A percentile compares a stretch with the other conserved stretches of the same genome.
Evolutionary conservation across 768 basidiomycete species (phyloP).

Genomic region (Basidioascus undulatus): DNA sequence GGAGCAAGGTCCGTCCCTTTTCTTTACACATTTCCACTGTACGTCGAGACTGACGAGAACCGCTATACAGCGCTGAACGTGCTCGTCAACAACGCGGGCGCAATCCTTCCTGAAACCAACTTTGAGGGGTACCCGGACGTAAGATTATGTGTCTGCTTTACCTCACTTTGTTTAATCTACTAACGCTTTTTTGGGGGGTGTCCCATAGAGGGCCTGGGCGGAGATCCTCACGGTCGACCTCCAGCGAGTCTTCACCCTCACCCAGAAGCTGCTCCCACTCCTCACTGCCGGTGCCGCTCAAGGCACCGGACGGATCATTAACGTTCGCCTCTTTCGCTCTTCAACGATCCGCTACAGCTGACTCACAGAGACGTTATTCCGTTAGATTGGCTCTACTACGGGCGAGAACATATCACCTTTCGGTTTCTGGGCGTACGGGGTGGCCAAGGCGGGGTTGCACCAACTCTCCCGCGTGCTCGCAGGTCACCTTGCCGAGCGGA

Average conservation of each 20-base stretch:
- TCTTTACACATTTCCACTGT: no score
- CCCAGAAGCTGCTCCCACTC: conserved; percentile 35
- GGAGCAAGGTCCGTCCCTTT: conserved; percentile 27
- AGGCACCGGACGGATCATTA: no score
- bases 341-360: no score
- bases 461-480: conserved; percentile 37
- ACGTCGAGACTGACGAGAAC: no score
- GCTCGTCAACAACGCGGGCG: conserved; percentile 14
- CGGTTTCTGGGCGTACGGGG: conserved; percentile 42
- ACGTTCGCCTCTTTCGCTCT: no score
- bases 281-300: conserved; percentile 29
- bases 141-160: no score
- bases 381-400: no score
- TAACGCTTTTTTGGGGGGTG: no score
- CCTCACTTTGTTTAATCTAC: no score
- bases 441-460: conserved; percentile 37
- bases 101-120: no score
- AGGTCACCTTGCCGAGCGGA: conserved; percentile 30
- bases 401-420: no score
- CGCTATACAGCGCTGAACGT: conserved; percentile 9
- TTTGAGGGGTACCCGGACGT: conserved; percentile 24
- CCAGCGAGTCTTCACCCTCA: conserved; percentile 39
- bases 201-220: conserved; percentile 32
- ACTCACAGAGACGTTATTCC: no score
- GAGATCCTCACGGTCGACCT: conserved; percentile 39